Evolutionary conservation across 805 yeast species (phyloP), one percentile per base, ranked within the genome.

Genomic region (Metschnikowia proteae): DNA sequence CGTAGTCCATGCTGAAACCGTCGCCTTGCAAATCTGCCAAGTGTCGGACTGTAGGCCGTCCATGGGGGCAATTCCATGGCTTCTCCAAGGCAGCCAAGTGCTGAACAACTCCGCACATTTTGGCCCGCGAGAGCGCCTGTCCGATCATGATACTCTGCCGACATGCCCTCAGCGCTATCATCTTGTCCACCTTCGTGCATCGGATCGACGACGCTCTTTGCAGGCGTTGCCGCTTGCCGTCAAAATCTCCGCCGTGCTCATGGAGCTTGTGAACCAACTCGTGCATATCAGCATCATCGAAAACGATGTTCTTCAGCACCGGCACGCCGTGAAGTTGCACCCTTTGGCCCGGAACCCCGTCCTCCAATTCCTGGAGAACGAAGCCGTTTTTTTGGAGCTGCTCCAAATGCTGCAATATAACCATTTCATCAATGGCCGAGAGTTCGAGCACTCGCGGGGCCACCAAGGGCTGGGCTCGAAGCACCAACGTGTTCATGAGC

Each of bases 51-150:
- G 99, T 94, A 0, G 99, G 99, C 54, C 99, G 73, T 0, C 99
- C 99, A 67, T 94, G 99, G 0, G 99, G 99, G 60, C 90, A 83
- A 58, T 84, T 86, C 99, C 99, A 94, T 0, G 99, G 99, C 61
- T 88, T 88, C 52, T 89, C 91, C 34, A 94, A 71, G 0, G 64
- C 70, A 9, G 92, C 80, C 45, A 94, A 69, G 59, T 89, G 78
- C 29, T 69, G 62, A 5, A 94, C 91, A 2, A 94, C 81, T 34
- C 60, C 69, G 1, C 65, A 62, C 99, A 94, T 94, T 6, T 81
- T 77, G 6, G 64, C 71, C 29, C 47, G 55, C 6, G 73, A 75
- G 39, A 94, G 71, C 3, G 84, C 79, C 54, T 78, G 83, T 0
- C 99, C 99, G 42, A 94, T 83, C 99, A 94, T 94, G 27, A 92